phyloP scores from a whole-genome alignment of 192 early-diverging fungal genomes.

The Spinellus fusiger region DNA sequence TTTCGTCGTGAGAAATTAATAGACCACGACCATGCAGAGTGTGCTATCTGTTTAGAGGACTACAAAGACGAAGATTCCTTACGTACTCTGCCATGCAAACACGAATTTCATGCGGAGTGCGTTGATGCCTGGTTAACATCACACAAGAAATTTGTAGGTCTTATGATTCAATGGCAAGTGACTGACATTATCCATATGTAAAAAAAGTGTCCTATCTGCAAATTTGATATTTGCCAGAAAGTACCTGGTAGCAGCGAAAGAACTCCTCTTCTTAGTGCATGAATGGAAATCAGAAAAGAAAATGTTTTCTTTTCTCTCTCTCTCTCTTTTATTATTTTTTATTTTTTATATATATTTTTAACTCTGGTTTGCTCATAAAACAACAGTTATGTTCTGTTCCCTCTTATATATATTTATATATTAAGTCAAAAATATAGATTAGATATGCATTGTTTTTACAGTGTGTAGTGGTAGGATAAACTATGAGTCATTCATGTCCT shows the following conservation, averaged over 20 bases:
- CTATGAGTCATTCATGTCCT: too few species aligned
- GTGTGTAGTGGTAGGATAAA: too few species aligned
- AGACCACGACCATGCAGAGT: conserved; percentile 75
- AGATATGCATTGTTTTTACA: background rate
- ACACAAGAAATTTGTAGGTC: conserved; percentile 82
- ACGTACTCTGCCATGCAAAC: conserved; percentile 78
- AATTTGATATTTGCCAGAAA: conserved; percentile 25
- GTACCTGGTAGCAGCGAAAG: background rate
- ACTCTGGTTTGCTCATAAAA: background rate
- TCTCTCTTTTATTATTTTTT: background rate
- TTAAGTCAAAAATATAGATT: background rate
- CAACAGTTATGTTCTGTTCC: background rate
- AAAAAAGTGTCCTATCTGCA: conserved; percentile 29
- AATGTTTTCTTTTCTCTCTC: background rate
- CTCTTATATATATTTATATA: background rate
- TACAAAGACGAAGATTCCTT: conserved; percentile 80
- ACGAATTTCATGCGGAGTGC: conserved; percentile 86
- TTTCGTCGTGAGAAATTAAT: conserved; percentile 55
- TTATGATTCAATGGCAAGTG: background rate
- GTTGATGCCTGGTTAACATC: conserved; percentile 91
- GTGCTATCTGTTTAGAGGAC: conserved; percentile 93
- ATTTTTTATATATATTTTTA: background rate
- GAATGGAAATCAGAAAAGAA: too few species aligned
- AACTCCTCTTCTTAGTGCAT: conserved; percentile 16
- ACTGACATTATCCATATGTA: background rate